These are phyloP conservation scores for Cercospora canescens DNA, from an alignment of 2,329 filamentous ascomycete genomes.

Conservation along the genomic window DNA sequence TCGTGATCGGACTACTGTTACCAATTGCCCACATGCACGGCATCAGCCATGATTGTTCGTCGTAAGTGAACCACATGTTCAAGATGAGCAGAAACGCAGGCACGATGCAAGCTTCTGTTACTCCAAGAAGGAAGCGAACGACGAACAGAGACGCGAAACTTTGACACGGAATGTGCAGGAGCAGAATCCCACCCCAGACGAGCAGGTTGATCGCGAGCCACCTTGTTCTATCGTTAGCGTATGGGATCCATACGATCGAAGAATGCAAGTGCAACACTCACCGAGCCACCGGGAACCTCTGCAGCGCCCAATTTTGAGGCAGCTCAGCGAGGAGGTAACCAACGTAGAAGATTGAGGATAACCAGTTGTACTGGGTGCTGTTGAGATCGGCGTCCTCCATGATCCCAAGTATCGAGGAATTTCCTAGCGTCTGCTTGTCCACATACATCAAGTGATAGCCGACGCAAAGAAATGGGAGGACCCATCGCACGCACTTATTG, in stretches of 20 bases:
- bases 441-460: slow-evolving; percentile 26
- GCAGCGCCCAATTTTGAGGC: slow-evolving; percentile 30
- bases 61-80: slow-evolving; percentile 22
- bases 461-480: slow-evolving; percentile 21
- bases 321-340: slow-evolving; percentile 30
- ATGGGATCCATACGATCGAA: no score
- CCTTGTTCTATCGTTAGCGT: not conserved
- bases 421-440: slow-evolving; percentile 24
- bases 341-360: slow-evolving; percentile 26
- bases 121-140: slow-evolving; percentile 33
- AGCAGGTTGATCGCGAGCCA: slow-evolving; percentile 22
- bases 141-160: slow-evolving; percentile 29
- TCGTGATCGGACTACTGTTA: slow-evolving; percentile 21
- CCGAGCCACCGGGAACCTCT: slow-evolving; percentile 20
- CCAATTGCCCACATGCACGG: slow-evolving; percentile 25
- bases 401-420: slow-evolving; percentile 36
- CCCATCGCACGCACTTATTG: slow-evolving; percentile 22
- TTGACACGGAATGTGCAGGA: slow-evolving; percentile 30
- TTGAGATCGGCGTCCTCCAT: slow-evolving; percentile 33
- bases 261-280: not conserved
- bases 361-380: slow-evolving; percentile 33
- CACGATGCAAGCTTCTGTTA: slow-evolving; percentile 29
- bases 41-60: slow-evolving; percentile 18
- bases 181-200: slow-evolving; percentile 32
- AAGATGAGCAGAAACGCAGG: slow-evolving; percentile 17